Conservation (phyloP, 2,329 filamentous ascomycete genomes). For the Phyllosticta ampelicida region DNA sequence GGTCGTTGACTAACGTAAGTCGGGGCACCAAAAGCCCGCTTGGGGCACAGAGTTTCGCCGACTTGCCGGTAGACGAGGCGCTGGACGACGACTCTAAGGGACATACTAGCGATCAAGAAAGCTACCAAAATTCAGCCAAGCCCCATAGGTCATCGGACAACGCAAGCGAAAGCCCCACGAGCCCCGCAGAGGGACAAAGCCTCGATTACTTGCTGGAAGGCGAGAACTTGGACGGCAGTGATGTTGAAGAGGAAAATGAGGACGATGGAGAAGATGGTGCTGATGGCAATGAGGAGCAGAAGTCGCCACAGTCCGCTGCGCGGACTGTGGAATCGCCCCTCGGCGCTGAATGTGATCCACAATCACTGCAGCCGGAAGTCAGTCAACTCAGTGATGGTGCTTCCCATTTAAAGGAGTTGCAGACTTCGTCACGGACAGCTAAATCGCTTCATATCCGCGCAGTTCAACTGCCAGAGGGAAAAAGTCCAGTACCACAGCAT, state of each 20-base stretch:
- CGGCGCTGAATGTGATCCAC: neutral
- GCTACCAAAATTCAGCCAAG: neutral
- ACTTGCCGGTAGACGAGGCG: neutral
- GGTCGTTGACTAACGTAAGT: no score
- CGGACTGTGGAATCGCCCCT: neutral
- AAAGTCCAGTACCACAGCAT: neutral
- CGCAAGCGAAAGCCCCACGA: neutral
- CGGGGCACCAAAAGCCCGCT: no score
- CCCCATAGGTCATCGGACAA: neutral
- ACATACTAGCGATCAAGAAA: neutral
- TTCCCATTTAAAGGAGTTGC: neutral
- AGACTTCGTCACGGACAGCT: neutral
- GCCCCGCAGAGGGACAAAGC: neutral
- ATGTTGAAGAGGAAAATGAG: slow-evolving; percentile 15
- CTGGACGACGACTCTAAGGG: neutral
- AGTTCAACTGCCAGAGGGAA: neutral
- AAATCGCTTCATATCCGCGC: neutral
- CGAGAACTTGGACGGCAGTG: neutral
- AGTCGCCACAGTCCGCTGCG: neutral
- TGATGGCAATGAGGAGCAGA: slow-evolving; percentile 17
- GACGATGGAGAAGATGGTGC: slow-evolving; percentile 21
- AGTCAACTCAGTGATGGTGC: neutral
- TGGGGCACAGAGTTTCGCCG: neutral
- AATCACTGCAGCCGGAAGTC: neutral
- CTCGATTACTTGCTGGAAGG: neutral